Evolutionary conservation across 768 basidiomycete species (phyloP).

Genomic region (Clitopilus hobsonii): DNA sequence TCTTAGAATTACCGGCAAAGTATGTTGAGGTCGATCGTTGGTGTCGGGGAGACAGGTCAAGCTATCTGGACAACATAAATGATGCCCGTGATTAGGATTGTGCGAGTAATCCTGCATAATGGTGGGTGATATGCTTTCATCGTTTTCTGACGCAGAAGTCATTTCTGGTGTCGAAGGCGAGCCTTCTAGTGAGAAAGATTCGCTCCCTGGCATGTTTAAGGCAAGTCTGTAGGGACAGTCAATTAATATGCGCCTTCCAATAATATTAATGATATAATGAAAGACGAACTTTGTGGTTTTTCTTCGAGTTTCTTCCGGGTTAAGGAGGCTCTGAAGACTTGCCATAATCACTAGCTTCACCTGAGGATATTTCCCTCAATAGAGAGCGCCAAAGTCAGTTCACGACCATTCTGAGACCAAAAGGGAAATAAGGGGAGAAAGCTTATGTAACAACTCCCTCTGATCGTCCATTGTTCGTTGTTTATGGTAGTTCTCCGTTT

Average conservation of each 20-base stretch:
- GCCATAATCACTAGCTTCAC: slow-evolving; percentile 36
- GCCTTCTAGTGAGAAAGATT: slow-evolving; percentile 23
- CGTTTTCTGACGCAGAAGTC: slow-evolving; percentile 23
- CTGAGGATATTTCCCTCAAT: slow-evolving; percentile 18
- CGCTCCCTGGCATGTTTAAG: slow-evolving; percentile 18
- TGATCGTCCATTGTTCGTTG: slow-evolving; percentile 15
- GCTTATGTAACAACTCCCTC: not conserved
- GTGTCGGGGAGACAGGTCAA: slow-evolving; percentile 77
- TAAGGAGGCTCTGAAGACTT: slow-evolving; percentile 50
- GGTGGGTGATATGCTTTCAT: slow-evolving; percentile 9
- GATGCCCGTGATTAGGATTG: slow-evolving; percentile 42
- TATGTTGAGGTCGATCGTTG: slow-evolving; percentile 75
- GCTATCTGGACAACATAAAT: slow-evolving; percentile 75
- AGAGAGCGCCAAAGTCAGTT: slow-evolving; percentile 25
- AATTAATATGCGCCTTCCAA: slow-evolving; percentile 11
- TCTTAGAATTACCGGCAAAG: slow-evolving; percentile 78
- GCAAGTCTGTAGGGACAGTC: slow-evolving; percentile 15
- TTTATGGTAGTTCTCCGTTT: slow-evolving; percentile 3
- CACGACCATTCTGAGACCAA: slow-evolving; percentile 8
- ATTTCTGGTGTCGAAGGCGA: slow-evolving; percentile 26
- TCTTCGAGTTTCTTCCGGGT: slow-evolving; percentile 41
- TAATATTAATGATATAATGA: slow-evolving; percentile 3
- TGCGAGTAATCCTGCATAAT: not conserved
- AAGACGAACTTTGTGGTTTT: slow-evolving; percentile 36
- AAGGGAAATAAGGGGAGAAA: not conserved